Evolutionary conservation across 257 asterid genomes (phyloP).

Genomic region (Solanum ahanhuiri): DNA sequence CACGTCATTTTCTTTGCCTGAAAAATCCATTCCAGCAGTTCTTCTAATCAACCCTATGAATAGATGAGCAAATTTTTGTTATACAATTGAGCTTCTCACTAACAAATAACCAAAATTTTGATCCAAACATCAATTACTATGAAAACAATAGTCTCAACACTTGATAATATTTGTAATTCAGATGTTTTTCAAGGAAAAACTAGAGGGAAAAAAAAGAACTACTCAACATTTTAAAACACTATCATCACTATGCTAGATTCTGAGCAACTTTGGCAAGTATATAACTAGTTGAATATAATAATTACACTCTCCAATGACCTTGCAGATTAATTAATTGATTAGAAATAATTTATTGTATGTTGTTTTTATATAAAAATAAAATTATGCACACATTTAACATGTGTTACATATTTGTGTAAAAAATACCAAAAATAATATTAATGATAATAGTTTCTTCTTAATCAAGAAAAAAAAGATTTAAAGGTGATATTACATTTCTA

Average conservation of each 20-base stretch:
- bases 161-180: not conserved
- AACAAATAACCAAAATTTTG: not conserved
- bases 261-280: too few relatives aligned
- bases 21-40: constrained; percentile 20
- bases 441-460: not conserved
- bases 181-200: too few relatives aligned
- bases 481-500: not conserved
- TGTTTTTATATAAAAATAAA: not conserved
- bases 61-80: too few relatives aligned
- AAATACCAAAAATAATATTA: not conserved
- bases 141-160: not conserved
- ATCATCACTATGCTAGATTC: too few relatives aligned
- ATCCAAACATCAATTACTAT: not conserved
- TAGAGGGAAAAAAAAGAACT: too few relatives aligned
- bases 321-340: too few relatives aligned
- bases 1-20: constrained; percentile 7
- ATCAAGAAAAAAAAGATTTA: too few relatives aligned
- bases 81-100: not conserved
- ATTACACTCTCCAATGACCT: too few relatives aligned
- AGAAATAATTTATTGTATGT: not conserved
- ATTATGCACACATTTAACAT: not conserved
- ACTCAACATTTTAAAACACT: too few relatives aligned
- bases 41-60: not conserved
- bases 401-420: not conserved
- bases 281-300: too few relatives aligned